Evolutionary conservation across 108 stramenopile genomes (phyloP).

Genomic region (Pseudonitzschia delicatissima): DNA sequence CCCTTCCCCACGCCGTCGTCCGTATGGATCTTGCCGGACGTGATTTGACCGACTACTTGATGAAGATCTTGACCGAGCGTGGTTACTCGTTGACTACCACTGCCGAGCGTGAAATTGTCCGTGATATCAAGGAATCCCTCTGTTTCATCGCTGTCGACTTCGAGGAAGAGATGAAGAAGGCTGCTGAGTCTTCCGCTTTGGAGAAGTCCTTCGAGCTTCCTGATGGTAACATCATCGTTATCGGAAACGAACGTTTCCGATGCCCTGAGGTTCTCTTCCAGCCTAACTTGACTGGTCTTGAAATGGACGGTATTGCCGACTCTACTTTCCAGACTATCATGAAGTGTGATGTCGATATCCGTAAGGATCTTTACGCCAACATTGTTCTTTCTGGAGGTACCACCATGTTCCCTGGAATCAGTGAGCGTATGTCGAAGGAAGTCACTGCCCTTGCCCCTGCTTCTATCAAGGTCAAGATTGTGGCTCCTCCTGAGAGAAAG

Average conservation of each 20-base stretch:
- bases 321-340: constrained; percentile 98
- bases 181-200: constrained; percentile 72
- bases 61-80: constrained; percentile 83
- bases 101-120: constrained; percentile 83
- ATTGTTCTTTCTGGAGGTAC: constrained; percentile 89
- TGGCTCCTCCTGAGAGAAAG: constrained; percentile 98
- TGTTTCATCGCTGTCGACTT: constrained; percentile 83
- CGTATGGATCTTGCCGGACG: constrained; percentile 84
- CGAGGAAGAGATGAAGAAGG: constrained; percentile 85
- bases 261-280: constrained; percentile 86
- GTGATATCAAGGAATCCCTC: constrained; percentile 80
- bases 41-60: constrained; percentile 85
- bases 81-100: constrained; percentile 84
- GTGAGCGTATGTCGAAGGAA: constrained; percentile 98
- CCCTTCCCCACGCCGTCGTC: constrained; percentile 86
- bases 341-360: constrained; percentile 99
- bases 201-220: constrained; percentile 82
- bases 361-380: constrained; percentile 90
- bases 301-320: constrained; percentile 93
- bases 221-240: constrained; percentile 83
- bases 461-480: constrained; percentile 98
- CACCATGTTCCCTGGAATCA: constrained; percentile 97
- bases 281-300: constrained; percentile 91
- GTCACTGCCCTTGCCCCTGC: constrained; percentile 89
- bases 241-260: constrained; percentile 82